Base-by-base conservation (phyloP, 2,329 filamentous ascomycete genomes). In the Incumbomyces delicatus region DNA sequence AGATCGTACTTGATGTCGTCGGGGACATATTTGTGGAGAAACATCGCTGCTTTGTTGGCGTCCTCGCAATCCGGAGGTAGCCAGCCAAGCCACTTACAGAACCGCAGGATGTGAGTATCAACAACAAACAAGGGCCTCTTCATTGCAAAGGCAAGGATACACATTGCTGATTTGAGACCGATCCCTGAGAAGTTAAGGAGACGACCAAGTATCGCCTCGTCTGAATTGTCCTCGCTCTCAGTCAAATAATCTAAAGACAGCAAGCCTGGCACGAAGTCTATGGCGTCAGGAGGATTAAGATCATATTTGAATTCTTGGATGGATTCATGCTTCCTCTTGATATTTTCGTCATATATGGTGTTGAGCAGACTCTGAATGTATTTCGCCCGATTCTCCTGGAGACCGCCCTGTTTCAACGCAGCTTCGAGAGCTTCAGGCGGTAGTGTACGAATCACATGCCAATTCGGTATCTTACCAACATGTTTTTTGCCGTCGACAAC, bases 81-180 rank as follows among this genome's bases (percentile, higher is more conserved):
- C 78, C 78, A 82, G 34, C 73, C 72, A 0, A 83, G 70, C 71
- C 77, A 81, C 49, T 75, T 74, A 55, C 70, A 74, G 16, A 82
- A 68, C 1, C 78, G 73, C 53, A 80, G 81, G 50, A 82, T 77
- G 59, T 83, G 79, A 1, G 78, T 82, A 54, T 83, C 79, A 8
- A 82, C 79, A 0, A 79, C 79, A 53, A 82, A 82, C 44, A 71
- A 73, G 0, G 78, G 77, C 0, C 77, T 69, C 51, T 77, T 74
- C 13, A 82, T 69, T 55, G 78, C 80, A 63, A 83, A 82, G 2
- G 80, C 68, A 8, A 78, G 64, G 6, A 83, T 77, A 53, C 79
- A 83, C 5, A 75, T 76, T 5, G 78, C 79, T 0, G 78, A 81
- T 57, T 83, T 83, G 20, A 74, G 71, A 0, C 78, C 79, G 41